These are phyloP conservation scores for Durotheca rogersii DNA, from an alignment of 495 filamentous ascomycete genomes.

Conservation along the genomic window DNA sequence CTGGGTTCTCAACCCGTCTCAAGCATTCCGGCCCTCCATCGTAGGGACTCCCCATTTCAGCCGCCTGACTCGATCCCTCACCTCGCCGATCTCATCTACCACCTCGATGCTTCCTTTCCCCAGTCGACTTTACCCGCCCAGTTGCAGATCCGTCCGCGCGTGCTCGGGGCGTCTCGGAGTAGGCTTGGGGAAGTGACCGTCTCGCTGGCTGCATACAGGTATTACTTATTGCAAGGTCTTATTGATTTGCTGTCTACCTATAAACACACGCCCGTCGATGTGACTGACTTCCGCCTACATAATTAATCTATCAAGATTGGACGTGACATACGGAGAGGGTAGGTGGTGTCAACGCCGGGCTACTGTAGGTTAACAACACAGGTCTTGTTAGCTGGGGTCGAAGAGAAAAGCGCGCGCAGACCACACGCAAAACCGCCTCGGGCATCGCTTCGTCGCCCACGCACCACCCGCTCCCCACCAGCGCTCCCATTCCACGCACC, in stretches of 20 bases:
- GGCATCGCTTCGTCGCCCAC: too few relatives aligned
- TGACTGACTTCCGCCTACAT: too few relatives aligned
- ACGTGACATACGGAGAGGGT: too few relatives aligned
- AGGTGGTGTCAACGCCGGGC: too few relatives aligned
- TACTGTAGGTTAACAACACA: too few relatives aligned
- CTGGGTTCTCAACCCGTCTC: conserved; percentile 20
- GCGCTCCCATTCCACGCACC: too few relatives aligned
- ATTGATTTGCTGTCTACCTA: too few relatives aligned
- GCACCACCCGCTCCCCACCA: too few relatives aligned
- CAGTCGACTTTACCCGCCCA: conserved; percentile 25
- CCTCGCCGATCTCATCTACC: conserved; percentile 1
- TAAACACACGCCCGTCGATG: too few relatives aligned
- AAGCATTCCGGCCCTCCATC: conserved; percentile 17
- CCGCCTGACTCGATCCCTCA: conserved; percentile 27
- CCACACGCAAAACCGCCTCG: too few relatives aligned
- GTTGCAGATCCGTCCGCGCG: conserved; percentile 15
- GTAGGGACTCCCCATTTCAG: conserved; percentile 25
- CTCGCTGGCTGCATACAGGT: neutral
- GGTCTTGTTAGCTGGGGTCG: neutral
- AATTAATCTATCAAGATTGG: too few relatives aligned
- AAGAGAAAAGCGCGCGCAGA: neutral
- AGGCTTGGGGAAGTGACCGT: conserved; percentile 5
- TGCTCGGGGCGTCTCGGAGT: conserved; percentile 10
- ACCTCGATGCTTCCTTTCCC: conserved; percentile 6
- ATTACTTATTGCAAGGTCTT: too few relatives aligned